phyloP scores from a whole-genome alignment of 495 filamentous ascomycete species.

The Penicillium longicatenatum region DNA sequence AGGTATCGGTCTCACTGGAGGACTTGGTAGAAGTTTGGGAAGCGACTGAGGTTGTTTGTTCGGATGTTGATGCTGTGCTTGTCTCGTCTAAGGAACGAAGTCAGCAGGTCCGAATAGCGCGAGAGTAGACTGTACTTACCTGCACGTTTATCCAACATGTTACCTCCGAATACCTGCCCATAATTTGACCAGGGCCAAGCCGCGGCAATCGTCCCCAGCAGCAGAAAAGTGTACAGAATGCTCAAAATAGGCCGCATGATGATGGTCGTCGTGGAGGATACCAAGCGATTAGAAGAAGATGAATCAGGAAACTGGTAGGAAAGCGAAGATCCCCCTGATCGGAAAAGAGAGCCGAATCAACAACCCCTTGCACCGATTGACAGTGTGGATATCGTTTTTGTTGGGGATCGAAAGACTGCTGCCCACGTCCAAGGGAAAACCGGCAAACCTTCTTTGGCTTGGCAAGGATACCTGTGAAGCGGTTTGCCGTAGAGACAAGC shows the following conservation, averaged over 20 bases:
- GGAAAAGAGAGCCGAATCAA: constrained; percentile 18
- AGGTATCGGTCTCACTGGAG: constrained; percentile 18
- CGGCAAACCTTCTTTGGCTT: background rate
- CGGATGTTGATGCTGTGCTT: constrained; percentile 22
- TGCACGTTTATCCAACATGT: constrained; percentile 35
- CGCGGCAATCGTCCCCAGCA: constrained; percentile 48
- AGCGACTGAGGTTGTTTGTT: constrained; percentile 19
- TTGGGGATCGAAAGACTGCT: background rate
- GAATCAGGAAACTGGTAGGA: constrained; percentile 1
- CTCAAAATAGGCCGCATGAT: constrained; percentile 41
- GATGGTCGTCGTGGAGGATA: constrained; percentile 8
- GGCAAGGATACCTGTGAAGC: constrained; percentile 5
- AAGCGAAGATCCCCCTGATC: constrained; percentile 14
- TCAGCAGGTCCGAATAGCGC: background rate
- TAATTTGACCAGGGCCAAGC: constrained; percentile 53
- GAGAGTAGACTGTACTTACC: constrained; percentile 21
- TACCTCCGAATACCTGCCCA: constrained; percentile 33
- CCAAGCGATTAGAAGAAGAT: background rate
- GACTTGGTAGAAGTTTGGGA: constrained; percentile 25
- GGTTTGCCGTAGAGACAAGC: background rate
- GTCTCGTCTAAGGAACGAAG: background rate
- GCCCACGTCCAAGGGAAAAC: background rate
- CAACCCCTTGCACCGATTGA: constrained; percentile 25
- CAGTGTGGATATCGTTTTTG: constrained; percentile 6
- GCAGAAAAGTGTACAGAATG: constrained; percentile 41